A percentile compares a stretch with the other conserved stretches of the same genome.
phyloP scores from a whole-genome alignment of 768 basidiomycete genomes.

The Tricholoma saponaceum region DNA sequence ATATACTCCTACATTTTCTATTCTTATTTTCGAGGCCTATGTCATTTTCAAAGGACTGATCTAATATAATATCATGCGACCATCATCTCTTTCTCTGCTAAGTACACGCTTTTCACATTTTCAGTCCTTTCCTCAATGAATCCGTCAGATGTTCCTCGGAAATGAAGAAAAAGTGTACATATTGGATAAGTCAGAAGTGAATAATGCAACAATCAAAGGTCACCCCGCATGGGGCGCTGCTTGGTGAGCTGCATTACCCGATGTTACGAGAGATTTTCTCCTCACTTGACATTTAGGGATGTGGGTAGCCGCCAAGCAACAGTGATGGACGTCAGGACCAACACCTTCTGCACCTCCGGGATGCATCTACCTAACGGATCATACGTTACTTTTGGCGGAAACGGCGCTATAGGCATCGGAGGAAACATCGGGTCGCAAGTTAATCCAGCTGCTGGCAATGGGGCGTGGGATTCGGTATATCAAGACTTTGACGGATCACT shows the following conservation, averaged over 20 bases:
- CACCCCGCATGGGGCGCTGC: constrained; percentile 72
- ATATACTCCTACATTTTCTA: background rate
- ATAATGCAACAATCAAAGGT: constrained; percentile 48
- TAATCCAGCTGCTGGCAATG: constrained; percentile 39
- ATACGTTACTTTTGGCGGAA: constrained; percentile 72
- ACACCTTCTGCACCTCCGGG: constrained; percentile 80
- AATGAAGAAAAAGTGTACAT: constrained; percentile 70
- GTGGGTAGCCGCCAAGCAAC: constrained; percentile 52
- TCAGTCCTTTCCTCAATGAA: background rate
- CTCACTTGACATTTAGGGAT: constrained; percentile 40
- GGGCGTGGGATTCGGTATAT: constrained; percentile 62
- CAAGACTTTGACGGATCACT: constrained; percentile 81
- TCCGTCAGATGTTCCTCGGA: constrained; percentile 59
- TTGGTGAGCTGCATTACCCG: constrained; percentile 37
- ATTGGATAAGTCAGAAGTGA: constrained; percentile 76
- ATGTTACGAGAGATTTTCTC: background rate
- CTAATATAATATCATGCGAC: constrained; percentile 5
- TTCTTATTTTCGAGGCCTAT: background rate
- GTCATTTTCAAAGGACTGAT: background rate
- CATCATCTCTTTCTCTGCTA: constrained; percentile 18
- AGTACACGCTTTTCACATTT: background rate
- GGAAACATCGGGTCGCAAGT: constrained; percentile 52
- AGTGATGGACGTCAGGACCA: constrained; percentile 70
- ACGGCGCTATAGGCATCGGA: constrained; percentile 65
- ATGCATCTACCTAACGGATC: constrained; percentile 81